Conservation (phyloP, 129 eudicot species). For the Cynara cardunculus region DNA sequence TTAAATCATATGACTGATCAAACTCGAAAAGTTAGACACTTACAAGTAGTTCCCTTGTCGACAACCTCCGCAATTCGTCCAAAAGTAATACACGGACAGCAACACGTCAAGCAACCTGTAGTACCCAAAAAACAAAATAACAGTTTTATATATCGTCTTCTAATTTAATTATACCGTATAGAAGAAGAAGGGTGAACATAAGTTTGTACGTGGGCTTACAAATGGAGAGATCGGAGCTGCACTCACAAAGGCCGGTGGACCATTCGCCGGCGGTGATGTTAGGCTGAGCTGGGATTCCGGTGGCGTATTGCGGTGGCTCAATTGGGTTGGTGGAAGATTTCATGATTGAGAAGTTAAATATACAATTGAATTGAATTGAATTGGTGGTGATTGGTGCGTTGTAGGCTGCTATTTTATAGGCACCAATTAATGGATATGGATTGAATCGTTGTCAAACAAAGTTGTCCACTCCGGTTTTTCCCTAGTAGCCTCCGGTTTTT, state of each 20-base stretch:
- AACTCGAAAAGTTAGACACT: conserved; percentile 11
- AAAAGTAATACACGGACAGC: conserved; percentile 57
- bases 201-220: conserved; percentile 28
- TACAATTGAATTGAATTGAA: neutral
- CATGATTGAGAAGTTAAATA: neutral
- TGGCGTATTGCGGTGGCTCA: neutral
- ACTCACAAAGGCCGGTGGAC: conserved; percentile 50
- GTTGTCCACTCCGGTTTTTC: neutral
- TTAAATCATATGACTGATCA: neutral
- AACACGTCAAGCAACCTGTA: conserved; percentile 44
- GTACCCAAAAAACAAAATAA: neutral
- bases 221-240: conserved; percentile 36
- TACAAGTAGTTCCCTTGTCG: conserved; percentile 57
- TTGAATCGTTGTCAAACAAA: neutral
- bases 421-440: neutral
- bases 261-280: conserved; percentile 17
- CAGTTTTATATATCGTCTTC: neutral
- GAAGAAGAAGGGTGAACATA: neutral
- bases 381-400: neutral
- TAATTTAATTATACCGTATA: neutral
- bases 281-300: conserved; percentile 12
- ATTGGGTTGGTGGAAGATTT: conserved; percentile 14
- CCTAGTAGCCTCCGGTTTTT: neutral
- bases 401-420: neutral
- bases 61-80: conserved; percentile 62